Evolutionary conservation across 2,329 filamentous ascomycete genomes (phyloP), one percentile per base, ranked within the genome.

Genomic region (Fusarium penzigii): DNA sequence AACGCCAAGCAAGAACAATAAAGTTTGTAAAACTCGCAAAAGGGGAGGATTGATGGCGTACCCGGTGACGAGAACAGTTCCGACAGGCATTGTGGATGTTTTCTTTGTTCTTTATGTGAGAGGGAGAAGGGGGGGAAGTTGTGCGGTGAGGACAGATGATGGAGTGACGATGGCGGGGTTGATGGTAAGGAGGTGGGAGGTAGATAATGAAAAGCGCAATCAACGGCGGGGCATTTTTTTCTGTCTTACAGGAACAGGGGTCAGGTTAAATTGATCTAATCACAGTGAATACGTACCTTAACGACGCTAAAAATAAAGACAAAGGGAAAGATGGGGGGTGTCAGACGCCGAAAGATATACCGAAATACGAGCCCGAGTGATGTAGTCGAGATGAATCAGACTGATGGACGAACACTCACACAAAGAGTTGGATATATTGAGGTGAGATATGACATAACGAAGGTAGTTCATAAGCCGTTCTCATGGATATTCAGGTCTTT

Each of bases 11-110:
- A 39, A 16, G 44, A 52, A 17, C 20, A 42, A 44, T 44, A 39
- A 46, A 39, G 42, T 41, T 41, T 11, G 38, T 46, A n/a, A 42
- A 42, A 17, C 38, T 44, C 32, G 40, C 36, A 67, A 25, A 25
- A 66, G 53, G 65, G 51, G 34, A 39, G 17, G 29, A 39, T 42
- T 13, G 29, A 39, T 53, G 53, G 56, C 65, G 64, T 86, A 96
- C 92, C 92, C 92, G 67, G 92, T 92, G 71, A 97, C 86, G 68
- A 97, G 84, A 70, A 96, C 90, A 57, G 92, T 94, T 78, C 91
- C 90, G 64, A 89, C 82, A 72, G 87, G 76, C 90, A 95, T 95
- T 78, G 63, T 60, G 6, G 41, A 39, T 39, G 7, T 25, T 52
- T 62, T 58, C 55, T 64, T 65, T 65, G 59, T 64, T 62, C 9